Base-by-base conservation (phyloP, 139 green algal genomes). In the Chlamydomonas sphaeroides region DNA sequence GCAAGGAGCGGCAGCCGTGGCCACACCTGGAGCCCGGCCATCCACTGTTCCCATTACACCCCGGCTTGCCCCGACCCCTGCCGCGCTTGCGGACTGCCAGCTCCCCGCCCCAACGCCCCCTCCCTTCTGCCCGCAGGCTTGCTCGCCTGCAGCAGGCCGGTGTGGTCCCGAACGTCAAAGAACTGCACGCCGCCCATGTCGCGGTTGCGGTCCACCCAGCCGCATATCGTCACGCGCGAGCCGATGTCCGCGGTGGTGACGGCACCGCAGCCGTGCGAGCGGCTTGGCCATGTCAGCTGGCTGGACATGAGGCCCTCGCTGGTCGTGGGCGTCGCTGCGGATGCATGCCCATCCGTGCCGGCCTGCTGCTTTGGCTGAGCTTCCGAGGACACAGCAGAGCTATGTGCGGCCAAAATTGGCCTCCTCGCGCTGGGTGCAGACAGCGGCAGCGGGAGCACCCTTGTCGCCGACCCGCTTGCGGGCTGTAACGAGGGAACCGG, bases 161-260 rank as follows among this genome's bases (percentile, higher is more conserved):
- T 96, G 82, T 97, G 92, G 87, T 99, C 97, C 0, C 97, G 82
- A 2, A 99, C 85, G 80, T 98, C 97, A 17, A 98, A 81, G 85
- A 99, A 99, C 7, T 95, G 79, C 26, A 99, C 82, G 39, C 96
- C 96, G 26, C 97, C 97, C 35, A 98, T 89, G 87, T 98, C 94
- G n/a, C 97, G 83, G 71, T 95, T 94, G 30, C 92, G 83, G 87
- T 99, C 95, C 53, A 99, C 95, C 97, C 97, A 99, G 30, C 97
- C 97, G 84, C 96, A 99, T 15, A 99, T 73, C 0, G 86, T 93
- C 3, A 99, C 72, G 0, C 49, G 38, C 11, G 59, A 72, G 65
- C 65, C 48, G 35, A 75, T 68, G 30, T 84, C 77, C 4, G 17
- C 38, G 5, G 36, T 6, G 0, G 49, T 66, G 5, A 84, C 48